Base-by-base conservation (phyloP, 768 basidiomycete species). In the Grammothele lineata region DNA sequence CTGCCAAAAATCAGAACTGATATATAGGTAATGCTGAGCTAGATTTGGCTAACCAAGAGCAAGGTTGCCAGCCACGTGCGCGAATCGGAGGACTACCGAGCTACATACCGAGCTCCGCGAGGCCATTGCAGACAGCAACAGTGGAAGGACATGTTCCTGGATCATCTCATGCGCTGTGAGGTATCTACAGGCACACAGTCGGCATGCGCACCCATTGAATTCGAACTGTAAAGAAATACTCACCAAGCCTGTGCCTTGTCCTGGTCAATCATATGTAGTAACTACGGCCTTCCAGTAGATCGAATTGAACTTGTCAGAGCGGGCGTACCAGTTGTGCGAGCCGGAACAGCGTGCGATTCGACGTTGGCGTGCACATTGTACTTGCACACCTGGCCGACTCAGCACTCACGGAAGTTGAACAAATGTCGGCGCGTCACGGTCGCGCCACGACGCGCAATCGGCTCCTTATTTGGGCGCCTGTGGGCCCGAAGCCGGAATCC, bases 331-430 rank as follows among this genome's bases (percentile, higher is more conserved):
- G 61, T 87, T 88, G 57, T 89, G 87, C 37, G 79, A 81, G 34
- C 92, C 91, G 24, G 90, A 21, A 83, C 71, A 4, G 86, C 74
- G 62, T 90, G 87, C 26, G 91, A 65, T 66, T 94, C 92, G 11
- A 94, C 68, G 58, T 80, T 80, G 45, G 93, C 80, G 23, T 91
- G 76, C 15, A 94, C 55, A 1, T 92, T 92, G 62, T 94, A 94
- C 66, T 96, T 94, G 40, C 92, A 73, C 12, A 81, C 83, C 92
- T 92, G 94, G 3, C 71, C 74, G 32, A 94, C n/a, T n/a, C n/a
- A n/a, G n/a, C n/a, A n/a, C n/a, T n/a, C n/a, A n/a, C n/a, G n/a
- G n/a, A n/a, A n/a, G n/a, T n/a, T n/a, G n/a, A n/a, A n/a, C n/a
- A n/a, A n/a, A n/a, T n/a, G n/a, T n/a, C n/a, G n/a, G n/a, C n/a